Evolutionary conservation across 768 basidiomycete genomes (phyloP).

Genomic region (Naganishia friedmannii): DNA sequence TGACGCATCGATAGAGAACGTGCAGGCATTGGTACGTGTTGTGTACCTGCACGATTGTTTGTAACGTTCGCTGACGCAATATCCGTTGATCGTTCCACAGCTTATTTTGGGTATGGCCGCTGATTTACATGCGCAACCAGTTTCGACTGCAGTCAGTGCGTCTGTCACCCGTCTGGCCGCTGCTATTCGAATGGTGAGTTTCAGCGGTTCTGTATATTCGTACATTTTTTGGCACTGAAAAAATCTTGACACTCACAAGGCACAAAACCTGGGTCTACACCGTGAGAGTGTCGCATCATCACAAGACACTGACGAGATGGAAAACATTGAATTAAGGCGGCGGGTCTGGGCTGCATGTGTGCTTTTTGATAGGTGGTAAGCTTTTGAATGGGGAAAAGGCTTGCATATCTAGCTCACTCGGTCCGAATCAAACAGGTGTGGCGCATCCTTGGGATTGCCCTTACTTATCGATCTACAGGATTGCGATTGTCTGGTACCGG

Average conservation of each 20-base stretch:
- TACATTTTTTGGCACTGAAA: background rate
- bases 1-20: slow-evolving; percentile 76
- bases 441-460: slow-evolving; percentile 85
- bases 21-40: slow-evolving; percentile 66
- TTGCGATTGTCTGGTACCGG: slow-evolving; percentile 89
- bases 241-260: slow-evolving; percentile 52
- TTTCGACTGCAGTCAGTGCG: slow-evolving; percentile 78
- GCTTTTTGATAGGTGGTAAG: slow-evolving; percentile 87
- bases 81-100: slow-evolving; percentile 31
- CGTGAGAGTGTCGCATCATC: slow-evolving; percentile 68
- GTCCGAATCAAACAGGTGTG: slow-evolving; percentile 59
- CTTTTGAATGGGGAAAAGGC: slow-evolving; percentile 24
- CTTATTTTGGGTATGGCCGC: slow-evolving; percentile 80
- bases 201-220: background rate
- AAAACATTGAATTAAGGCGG: slow-evolving; percentile 72
- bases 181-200: slow-evolving; percentile 69
- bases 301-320: slow-evolving; percentile 45
- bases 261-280: slow-evolving; percentile 93
- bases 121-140: slow-evolving; percentile 85
- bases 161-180: slow-evolving; percentile 81
- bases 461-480: slow-evolving; percentile 95
- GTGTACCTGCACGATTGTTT: background rate
- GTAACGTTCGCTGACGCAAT: background rate
- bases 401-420: background rate
- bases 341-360: slow-evolving; percentile 93